Evolutionary conservation across 306 rosid genomes (phyloP).

Genomic region (Coriaria nepalensis): DNA sequence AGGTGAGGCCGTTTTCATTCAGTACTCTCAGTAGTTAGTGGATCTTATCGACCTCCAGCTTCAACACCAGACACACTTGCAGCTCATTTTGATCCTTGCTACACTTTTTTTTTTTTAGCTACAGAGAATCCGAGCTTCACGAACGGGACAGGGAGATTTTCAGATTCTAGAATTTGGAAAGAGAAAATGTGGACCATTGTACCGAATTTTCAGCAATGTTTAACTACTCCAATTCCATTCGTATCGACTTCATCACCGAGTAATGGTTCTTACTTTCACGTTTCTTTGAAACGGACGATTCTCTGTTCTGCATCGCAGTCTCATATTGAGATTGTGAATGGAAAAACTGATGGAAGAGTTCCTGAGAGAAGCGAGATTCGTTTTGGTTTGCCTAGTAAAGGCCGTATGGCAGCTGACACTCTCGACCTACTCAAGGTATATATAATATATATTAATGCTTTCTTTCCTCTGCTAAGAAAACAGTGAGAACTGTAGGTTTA

Average conservation of each 20-base stretch:
- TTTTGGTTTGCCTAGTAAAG: constrained; percentile 79
- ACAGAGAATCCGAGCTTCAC: no score
- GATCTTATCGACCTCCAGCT: no score
- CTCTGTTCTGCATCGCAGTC: constrained; percentile 31
- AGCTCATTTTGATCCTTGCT: no score
- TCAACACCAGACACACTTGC: no score
- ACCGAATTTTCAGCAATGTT: constrained; percentile 15
- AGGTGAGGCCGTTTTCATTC: no score
- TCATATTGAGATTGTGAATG: constrained; percentile 31
- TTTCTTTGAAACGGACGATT: constrained; percentile 7
- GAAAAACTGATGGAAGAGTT: constrained; percentile 11
- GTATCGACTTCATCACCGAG: neutral
- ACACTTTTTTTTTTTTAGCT: no score
- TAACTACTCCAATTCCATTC: constrained; percentile 5
- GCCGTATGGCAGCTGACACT: constrained; percentile 77
- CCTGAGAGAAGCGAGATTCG: constrained; percentile 48
- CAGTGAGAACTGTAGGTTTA: neutral
- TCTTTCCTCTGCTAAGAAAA: constrained; percentile 5
- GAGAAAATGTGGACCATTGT: constrained; percentile 6
- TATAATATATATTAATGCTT: neutral
- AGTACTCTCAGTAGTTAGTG: no score
- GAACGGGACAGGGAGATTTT: no score
- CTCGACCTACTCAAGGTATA: constrained; percentile 71
- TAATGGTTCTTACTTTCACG: constrained; percentile 3
- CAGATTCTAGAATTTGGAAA: neutral